Evolutionary conservation across 2,329 filamentous ascomycete genomes (phyloP), one percentile per base, ranked within the genome.

Genomic region (Dactylellina cionopaga): DNA sequence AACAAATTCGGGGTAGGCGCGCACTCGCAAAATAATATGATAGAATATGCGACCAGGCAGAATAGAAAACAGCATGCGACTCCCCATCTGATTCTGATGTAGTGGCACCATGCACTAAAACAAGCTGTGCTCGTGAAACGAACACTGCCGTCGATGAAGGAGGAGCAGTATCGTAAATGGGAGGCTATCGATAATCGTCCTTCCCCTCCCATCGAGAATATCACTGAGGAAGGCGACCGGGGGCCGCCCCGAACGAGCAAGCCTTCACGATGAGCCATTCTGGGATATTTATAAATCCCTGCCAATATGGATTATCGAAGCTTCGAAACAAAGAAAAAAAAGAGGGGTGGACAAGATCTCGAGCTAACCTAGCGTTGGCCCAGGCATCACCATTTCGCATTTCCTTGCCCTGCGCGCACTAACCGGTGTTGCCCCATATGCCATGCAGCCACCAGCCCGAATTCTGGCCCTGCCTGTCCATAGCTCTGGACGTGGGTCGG

Each of bases 261-360:
- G 60, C 51, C 54, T 46, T 19, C 47, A 41, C 59, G 22, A 71
- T 63, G 58, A 64, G 51, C 66, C 51, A 72, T 72, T 65, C 68
- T 65, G 68, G 68, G 51, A 65, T 72, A 72, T 72, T 72, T 72
- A 58, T 72, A 72, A 72, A 72, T 54, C 68, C 68, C 27, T 72
- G 68, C 52, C 33, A 10, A 39, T 31, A 22, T 35, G 43, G 29
- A 9, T 24, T 44, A 35, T n/a, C n/a, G n/a, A n/a, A n/a, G n/a
- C n/a, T n/a, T n/a, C n/a, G n/a, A n/a, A n/a, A n/a, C n/a, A n/a
- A n/a, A n/a, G n/a, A n/a, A n/a, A n/a, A n/a, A n/a, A n/a, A n/a
- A n/a, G n/a, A n/a, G n/a, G n/a, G n/a, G 35, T 11, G 52, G 46
- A 47, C 52, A 37, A 71, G 59, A 60, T 65, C 59, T 52, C 56